Conservation (phyloP, 306 rosid species). For the Prunus kanzakura region DNA sequence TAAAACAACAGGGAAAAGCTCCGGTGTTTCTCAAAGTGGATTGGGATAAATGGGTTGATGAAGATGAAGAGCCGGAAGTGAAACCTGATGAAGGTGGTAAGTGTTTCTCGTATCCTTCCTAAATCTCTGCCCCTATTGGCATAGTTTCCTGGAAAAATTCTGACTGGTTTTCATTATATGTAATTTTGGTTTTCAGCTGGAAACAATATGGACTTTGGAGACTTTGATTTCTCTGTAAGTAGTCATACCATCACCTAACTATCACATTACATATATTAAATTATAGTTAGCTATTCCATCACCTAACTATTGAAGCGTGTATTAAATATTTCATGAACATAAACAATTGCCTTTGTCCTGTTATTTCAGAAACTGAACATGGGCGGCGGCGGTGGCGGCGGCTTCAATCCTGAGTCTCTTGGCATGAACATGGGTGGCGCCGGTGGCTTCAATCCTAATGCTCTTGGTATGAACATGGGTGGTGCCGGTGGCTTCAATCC, state of each 20-base stretch:
- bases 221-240: conserved; percentile 60
- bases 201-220: conserved; percentile 38
- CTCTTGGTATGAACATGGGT: no score
- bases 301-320: background rate
- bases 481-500: no score
- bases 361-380: conserved; percentile 26
- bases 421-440: background rate
- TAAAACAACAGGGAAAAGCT: conserved; percentile 58
- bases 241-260: background rate
- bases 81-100: conserved; percentile 3
- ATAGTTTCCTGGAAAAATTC: background rate
- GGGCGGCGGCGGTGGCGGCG: conserved; percentile 26
- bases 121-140: background rate
- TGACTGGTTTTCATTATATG: background rate
- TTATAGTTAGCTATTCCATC: background rate
- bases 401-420: conserved; percentile 2
- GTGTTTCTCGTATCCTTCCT: conserved; percentile 1
- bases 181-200: conserved; percentile 38
- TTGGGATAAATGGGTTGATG: conserved; percentile 87
- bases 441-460: no score
- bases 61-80: conserved; percentile 57
- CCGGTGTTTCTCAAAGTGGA: conserved; percentile 68
- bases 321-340: background rate
- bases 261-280: background rate
- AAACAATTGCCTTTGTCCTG: background rate